A percentile compares a stretch with the other conserved stretches of the same genome.
Conservation (phyloP, 2,329 filamentous ascomycete species). For the Plenodomus lindquistii region DNA sequence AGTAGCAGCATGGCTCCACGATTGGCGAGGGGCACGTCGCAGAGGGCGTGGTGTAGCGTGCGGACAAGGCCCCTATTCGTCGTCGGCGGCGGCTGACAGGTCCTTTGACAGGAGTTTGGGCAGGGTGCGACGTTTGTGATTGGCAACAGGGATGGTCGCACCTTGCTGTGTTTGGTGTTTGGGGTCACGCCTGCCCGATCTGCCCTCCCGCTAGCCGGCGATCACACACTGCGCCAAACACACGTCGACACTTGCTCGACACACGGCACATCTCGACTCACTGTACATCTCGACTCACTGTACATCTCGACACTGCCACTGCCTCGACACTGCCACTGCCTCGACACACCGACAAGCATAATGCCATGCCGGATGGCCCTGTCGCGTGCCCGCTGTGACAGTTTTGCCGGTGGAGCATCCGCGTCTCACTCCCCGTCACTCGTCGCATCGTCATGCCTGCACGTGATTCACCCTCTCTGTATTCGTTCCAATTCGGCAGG, state of each 20-base stretch:
- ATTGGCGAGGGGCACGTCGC: background rate
- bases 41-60: conserved; percentile 4
- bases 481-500: conserved; percentile 15
- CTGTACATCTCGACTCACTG: background rate
- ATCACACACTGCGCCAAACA: conserved; percentile 34
- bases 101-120: conserved; percentile 30
- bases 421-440: background rate
- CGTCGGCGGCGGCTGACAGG: conserved; percentile 32
- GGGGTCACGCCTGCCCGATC: conserved; percentile 26
- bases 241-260: conserved; percentile 7
- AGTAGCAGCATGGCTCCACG: background rate
- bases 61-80: conserved; percentile 20
- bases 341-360: background rate
- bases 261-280: background rate
- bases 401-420: background rate
- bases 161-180: conserved; percentile 22
- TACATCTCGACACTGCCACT: background rate
- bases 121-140: conserved; percentile 35
- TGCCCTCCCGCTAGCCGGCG: conserved; percentile 34
- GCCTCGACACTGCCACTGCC: too few relatives aligned
- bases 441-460: background rate
- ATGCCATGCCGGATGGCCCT: background rate
- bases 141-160: conserved; percentile 34
- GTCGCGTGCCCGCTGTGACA: too few relatives aligned
- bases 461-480: background rate